Evolutionary conservation across 2,329 filamentous ascomycete species (phyloP).

Genomic region (Colletotrichum agaves): DNA sequence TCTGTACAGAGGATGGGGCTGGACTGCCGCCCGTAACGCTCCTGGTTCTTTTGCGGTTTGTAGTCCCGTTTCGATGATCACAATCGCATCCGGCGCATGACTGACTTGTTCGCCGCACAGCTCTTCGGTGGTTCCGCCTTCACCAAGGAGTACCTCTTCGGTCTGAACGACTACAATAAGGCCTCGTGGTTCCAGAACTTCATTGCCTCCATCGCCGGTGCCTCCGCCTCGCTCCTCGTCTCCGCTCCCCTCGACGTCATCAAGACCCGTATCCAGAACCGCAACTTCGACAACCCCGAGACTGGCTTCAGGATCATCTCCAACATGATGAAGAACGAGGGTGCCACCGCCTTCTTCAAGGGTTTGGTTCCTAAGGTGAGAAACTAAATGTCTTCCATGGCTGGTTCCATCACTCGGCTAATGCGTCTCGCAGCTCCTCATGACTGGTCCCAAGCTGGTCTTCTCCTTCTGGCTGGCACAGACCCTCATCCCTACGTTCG

Average conservation of each 20-base stretch:
- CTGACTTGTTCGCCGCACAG: slow-evolving; percentile 53
- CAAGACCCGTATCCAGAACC: slow-evolving; percentile 98
- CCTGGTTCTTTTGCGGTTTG: slow-evolving; percentile 95
- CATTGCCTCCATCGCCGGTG: slow-evolving; percentile 93
- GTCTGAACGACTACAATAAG: slow-evolving; percentile 92
- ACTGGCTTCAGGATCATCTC: slow-evolving; percentile 90
- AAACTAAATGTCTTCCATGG: not conserved
- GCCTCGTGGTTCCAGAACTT: slow-evolving; percentile 97
- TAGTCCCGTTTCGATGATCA: slow-evolving; percentile 38
- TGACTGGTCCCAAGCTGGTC: slow-evolving; percentile 98
- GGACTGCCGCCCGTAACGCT: slow-evolving; percentile 97
- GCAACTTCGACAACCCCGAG: slow-evolving; percentile 98
- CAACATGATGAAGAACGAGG: slow-evolving; percentile 95
- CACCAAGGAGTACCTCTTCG: slow-evolving; percentile 95
- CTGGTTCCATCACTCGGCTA: slow-evolving; percentile 37
- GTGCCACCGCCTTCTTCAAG: slow-evolving; percentile 92
- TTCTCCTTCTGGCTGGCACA: slow-evolving; percentile 99
- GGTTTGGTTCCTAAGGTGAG: slow-evolving; percentile 88
- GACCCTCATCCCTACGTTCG: slow-evolving; percentile 95
- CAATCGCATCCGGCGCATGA: not conserved
- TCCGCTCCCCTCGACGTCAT: slow-evolving; percentile 97
- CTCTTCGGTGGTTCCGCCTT: slow-evolving; percentile 98
- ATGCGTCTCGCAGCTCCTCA: slow-evolving; percentile 72
- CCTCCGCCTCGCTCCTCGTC: slow-evolving; percentile 92
- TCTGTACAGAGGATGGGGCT: slow-evolving; percentile 94